phyloP scores from a whole-genome alignment of 768 basidiomycete genomes.

The Leccinum arenicola region DNA sequence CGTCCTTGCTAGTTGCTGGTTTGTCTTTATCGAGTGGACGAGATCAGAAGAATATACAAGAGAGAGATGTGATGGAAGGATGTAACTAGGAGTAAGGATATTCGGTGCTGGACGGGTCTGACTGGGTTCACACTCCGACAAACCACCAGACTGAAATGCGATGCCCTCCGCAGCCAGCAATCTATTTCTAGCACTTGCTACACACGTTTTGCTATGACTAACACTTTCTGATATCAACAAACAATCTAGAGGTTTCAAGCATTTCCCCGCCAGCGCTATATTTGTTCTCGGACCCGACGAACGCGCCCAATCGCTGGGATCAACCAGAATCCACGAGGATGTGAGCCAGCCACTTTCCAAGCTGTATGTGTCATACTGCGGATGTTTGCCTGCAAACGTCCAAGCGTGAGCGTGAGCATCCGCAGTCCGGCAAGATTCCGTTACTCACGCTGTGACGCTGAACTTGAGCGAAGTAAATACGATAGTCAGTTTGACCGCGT shows the following conservation, averaged over 20 bases:
- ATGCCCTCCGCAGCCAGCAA: neutral
- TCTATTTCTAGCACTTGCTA: neutral
- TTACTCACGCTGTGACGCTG: slow-evolving; percentile 30
- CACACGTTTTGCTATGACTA: slow-evolving; percentile 6
- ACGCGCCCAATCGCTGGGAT: neutral
- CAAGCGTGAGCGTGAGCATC: slow-evolving; percentile 4
- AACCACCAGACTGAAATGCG: neutral
- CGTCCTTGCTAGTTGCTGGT: neutral
- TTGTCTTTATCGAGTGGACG: neutral
- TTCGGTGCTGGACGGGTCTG: slow-evolving; percentile 3
- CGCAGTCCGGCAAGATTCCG: slow-evolving; percentile 1
- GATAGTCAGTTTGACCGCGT: slow-evolving; percentile 31
- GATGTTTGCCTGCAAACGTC: slow-evolving; percentile 23
- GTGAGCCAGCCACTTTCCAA: neutral
- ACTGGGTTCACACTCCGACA: slow-evolving; percentile 24
- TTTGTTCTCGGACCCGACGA: slow-evolving; percentile 1
- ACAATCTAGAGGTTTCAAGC: neutral
- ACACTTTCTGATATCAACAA: neutral
- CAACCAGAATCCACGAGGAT: neutral
- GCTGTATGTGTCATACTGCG: slow-evolving; percentile 15
- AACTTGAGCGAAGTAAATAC: slow-evolving; percentile 36
- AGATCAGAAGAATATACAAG: slow-evolving; percentile 1
- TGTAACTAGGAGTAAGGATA: neutral
- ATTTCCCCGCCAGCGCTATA: neutral
- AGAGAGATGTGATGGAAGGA: neutral